Evolutionary conservation across 106 monocot species (phyloP).

Genomic region (Narthecium ossifragum): DNA sequence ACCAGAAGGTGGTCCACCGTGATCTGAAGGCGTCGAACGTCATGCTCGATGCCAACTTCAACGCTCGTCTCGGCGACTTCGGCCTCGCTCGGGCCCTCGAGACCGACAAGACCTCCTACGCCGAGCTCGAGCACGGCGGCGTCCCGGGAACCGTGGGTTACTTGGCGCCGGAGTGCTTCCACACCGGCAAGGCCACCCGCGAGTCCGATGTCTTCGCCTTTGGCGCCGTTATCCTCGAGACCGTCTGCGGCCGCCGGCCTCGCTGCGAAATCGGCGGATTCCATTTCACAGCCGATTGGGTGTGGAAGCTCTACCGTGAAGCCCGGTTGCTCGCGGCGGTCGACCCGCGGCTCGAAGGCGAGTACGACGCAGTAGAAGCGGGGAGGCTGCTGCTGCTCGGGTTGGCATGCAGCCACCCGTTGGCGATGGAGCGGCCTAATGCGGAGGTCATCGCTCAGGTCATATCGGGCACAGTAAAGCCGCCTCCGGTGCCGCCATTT

Average conservation of each 20-base stretch:
- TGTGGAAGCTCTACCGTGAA: slow-evolving; percentile 49
- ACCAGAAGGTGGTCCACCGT: slow-evolving; percentile 68
- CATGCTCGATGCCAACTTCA: slow-evolving; percentile 63
- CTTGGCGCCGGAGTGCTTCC: slow-evolving; percentile 88
- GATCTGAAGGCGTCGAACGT: slow-evolving; percentile 86
- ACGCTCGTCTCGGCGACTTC: slow-evolving; percentile 82
- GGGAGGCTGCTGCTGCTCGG: slow-evolving; percentile 49
- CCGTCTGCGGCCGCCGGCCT: slow-evolving; percentile 62
- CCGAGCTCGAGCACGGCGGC: slow-evolving; percentile 41
- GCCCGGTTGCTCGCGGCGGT: slow-evolving; percentile 31
- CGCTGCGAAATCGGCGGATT: slow-evolving; percentile 28
- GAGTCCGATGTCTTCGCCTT: slow-evolving; percentile 83
- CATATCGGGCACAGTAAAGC: slow-evolving; percentile 19
- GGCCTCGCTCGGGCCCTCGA: slow-evolving; percentile 83
- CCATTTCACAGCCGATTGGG: slow-evolving; percentile 51
- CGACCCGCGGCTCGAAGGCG: slow-evolving; percentile 17
- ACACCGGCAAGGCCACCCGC: slow-evolving; percentile 69
- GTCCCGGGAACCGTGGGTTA: slow-evolving; percentile 70
- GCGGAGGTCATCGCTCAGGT: slow-evolving; percentile 34
- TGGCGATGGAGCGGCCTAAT: slow-evolving; percentile 45
- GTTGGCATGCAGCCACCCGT: slow-evolving; percentile 55
- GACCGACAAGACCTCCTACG: slow-evolving; percentile 58
- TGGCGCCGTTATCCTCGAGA: slow-evolving; percentile 72
- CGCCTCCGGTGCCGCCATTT: slow-evolving; percentile 35
- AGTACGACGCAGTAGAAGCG: slow-evolving; percentile 22